Conservation (phyloP, 2,329 filamentous ascomycete species). For the Sporothrix schenckii region DNA sequence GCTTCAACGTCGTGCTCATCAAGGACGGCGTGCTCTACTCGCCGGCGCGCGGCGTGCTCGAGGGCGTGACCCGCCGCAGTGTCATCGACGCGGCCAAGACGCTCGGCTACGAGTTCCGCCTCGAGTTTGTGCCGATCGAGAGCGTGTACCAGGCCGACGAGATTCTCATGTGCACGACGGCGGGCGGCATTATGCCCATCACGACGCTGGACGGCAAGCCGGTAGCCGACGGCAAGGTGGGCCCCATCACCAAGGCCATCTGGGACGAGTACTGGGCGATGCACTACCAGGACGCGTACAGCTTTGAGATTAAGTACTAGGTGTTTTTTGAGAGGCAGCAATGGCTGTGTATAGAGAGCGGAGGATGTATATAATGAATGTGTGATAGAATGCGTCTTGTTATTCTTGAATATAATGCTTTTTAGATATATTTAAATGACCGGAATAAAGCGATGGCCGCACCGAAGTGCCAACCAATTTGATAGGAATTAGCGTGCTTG, state of each 20-base stretch:
- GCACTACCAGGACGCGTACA: conserved; percentile 48
- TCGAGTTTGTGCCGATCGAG: conserved; percentile 50
- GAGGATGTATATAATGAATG: not conserved
- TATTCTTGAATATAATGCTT: conserved; percentile 20
- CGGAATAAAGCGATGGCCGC: no score
- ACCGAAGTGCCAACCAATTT: no score
- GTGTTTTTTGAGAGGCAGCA: not conserved
- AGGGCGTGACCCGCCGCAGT: conserved; percentile 54
- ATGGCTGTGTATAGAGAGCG: not conserved
- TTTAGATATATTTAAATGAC: not conserved
- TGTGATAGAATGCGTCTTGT: not conserved
- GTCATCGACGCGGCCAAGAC: conserved; percentile 50
- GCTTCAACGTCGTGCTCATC: conserved; percentile 49
- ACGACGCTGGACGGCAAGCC: conserved; percentile 50
- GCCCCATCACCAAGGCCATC: conserved; percentile 51
- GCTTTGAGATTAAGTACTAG: conserved; percentile 43
- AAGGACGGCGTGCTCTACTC: conserved; percentile 52
- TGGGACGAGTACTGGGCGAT: conserved; percentile 57
- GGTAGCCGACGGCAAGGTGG: conserved; percentile 49
- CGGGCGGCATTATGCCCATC: conserved; percentile 58
- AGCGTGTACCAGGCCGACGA: conserved; percentile 51
- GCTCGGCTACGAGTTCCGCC: conserved; percentile 43
- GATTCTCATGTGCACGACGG: conserved; percentile 57
- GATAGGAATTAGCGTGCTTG: no score
- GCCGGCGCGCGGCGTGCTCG: conserved; percentile 51